phyloP scores from a whole-genome alignment of 345 rosid species.

The Microcos paniculata region DNA sequence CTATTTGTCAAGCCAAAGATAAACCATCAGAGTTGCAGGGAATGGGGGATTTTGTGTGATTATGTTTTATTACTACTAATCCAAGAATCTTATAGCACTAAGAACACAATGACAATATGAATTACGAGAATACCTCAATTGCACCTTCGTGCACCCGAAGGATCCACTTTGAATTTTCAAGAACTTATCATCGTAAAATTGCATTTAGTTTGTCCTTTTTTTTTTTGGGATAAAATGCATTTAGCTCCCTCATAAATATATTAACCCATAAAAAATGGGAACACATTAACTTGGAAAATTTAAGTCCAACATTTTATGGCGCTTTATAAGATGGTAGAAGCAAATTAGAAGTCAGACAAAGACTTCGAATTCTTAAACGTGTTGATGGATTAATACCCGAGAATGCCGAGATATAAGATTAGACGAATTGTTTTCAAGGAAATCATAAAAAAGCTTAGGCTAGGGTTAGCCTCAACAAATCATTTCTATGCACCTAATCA shows the following conservation, averaged over 20 bases:
- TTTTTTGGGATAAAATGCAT: too few relatives aligned
- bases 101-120: too few relatives aligned
- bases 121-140: neutral
- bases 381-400: neutral
- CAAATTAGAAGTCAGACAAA: too few relatives aligned
- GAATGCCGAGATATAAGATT: too few relatives aligned
- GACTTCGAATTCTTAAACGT: neutral
- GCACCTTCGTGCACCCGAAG: neutral
- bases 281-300: neutral
- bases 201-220: neutral
- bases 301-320: too few relatives aligned
- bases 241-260: too few relatives aligned
- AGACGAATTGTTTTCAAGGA: too few relatives aligned
- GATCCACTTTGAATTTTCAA: neutral
- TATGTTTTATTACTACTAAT: neutral
- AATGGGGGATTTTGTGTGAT: neutral
- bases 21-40: neutral
- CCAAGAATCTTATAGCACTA: neutral
- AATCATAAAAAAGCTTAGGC: too few relatives aligned
- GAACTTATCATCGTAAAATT: too few relatives aligned
- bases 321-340: too few relatives aligned
- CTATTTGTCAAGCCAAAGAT: neutral
- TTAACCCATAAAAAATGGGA: too few relatives aligned
- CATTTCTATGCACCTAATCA: slow-evolving; percentile 22
- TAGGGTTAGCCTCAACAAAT: neutral